Base-by-base conservation (phyloP, 176 grass and related monocot species). In the Oryza australiensis region DNA sequence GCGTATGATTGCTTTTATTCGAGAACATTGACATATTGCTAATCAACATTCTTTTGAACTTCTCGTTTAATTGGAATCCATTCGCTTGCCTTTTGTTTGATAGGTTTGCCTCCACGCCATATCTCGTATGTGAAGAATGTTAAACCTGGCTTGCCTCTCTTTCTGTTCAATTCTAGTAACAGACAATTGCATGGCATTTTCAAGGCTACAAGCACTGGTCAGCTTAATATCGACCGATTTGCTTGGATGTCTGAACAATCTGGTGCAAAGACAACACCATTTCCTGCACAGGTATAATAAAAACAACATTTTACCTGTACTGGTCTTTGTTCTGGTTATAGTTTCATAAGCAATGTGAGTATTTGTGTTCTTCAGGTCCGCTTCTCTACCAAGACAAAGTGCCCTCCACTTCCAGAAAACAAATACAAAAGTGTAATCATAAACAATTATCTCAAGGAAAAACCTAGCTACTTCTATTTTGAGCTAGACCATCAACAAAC, bases 141-240 rank as follows among this genome's bases (percentile, higher is more conserved):
- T 67, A 83, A 91, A 62, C 84, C 81, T 38, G 92, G 92, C 43
- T 40, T 98, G 81, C 95, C 90, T 69, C 73, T 94, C 32, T 94
- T 98, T 86, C 88, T 98, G 41, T 98, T 98, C 79, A 94, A 88
- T 75, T 98, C 93, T 82, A 86, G 62, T 68, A 75, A 89, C 75
- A 82, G 86, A 85, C 82, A 85, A 79, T 86, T 98, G 86, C 79
- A 98, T 87, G 95, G 95, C n/a, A 93, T 94, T 75, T 98, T 86
- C 43, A 86, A 94, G 88, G 95, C 95, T 81, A 88, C 90, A 59
- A 81, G 84, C 73, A 18, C 66, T 89, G 95, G 92, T 26, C 79
- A 93, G 55, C 69, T 87, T 84, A 67, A 78, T 68, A 94, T 98
- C 24, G 95, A 94, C 42, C 86, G 72, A 60, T 94, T 94, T 79